Evolutionary conservation across 2,329 filamentous ascomycete genomes (phyloP).

Genomic region (Aspergillus sojae): DNA sequence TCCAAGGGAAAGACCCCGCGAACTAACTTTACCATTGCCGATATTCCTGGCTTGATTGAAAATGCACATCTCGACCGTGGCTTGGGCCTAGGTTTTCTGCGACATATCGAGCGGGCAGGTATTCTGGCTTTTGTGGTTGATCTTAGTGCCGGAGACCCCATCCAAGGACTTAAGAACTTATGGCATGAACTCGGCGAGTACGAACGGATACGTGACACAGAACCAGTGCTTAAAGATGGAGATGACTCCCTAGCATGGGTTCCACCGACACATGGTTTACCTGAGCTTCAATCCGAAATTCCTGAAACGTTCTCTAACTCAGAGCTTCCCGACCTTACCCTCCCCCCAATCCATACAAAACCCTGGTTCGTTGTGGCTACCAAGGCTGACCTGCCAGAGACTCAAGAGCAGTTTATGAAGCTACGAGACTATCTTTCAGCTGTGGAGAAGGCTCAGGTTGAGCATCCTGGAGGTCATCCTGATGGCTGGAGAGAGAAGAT

Average conservation of each 20-base stretch:
- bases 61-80: slow-evolving; percentile 91
- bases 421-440: slow-evolving; percentile 71
- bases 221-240: slow-evolving; percentile 65
- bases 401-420: slow-evolving; percentile 72
- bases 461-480: slow-evolving; percentile 74
- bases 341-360: slow-evolving; percentile 83
- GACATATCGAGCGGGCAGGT: slow-evolving; percentile 90
- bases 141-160: slow-evolving; percentile 75
- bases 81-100: slow-evolving; percentile 85
- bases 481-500: slow-evolving; percentile 63
- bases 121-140: slow-evolving; percentile 95
- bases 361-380: slow-evolving; percentile 97
- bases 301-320: neutral
- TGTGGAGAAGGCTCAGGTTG: slow-evolving; percentile 63
- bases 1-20: slow-evolving; percentile 58
- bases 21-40: slow-evolving; percentile 87
- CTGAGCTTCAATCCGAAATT: slow-evolving; percentile 24
- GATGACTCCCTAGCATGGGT: slow-evolving; percentile 62
- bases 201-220: slow-evolving; percentile 75
- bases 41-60: slow-evolving; percentile 92
- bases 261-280: slow-evolving; percentile 29
- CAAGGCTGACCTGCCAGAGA: slow-evolving; percentile 81
- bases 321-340: slow-evolving; percentile 50
- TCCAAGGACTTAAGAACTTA: slow-evolving; percentile 74
- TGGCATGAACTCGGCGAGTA: slow-evolving; percentile 93